Evolutionary conservation across 1,284 basidiomycete species (phyloP).

Genomic region (Fomitiporia mediterranea): DNA sequence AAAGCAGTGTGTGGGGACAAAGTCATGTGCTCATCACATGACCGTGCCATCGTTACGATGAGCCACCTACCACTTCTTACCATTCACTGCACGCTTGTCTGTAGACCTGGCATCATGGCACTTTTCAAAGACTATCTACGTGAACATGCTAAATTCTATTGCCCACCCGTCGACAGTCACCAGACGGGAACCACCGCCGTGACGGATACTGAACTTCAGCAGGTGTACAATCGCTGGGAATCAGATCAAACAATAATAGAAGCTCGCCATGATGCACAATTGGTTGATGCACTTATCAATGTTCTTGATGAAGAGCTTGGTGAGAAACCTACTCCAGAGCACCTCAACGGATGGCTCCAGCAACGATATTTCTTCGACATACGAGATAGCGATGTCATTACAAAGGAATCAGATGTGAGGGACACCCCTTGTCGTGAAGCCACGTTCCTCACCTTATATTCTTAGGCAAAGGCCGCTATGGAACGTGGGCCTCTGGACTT

Average conservation of each 20-base stretch:
- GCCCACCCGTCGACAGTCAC: background rate
- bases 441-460: background rate
- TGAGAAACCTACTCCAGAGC: background rate
- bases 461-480: background rate
- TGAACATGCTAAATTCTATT: background rate
- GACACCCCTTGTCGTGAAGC: background rate
- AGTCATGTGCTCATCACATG: too few species aligned
- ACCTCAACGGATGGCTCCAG: background rate
- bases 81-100: too few species aligned
- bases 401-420: background rate
- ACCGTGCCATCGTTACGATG: too few species aligned
- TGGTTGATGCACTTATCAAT: background rate
- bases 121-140: background rate
- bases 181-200: background rate
- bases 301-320: background rate
- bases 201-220: background rate
- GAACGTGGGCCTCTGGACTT: background rate
- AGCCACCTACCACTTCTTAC: too few species aligned
- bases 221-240: too few species aligned
- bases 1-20: too few species aligned
- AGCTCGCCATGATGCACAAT: background rate
- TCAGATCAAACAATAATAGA: background rate
- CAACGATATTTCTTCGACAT: too few species aligned
- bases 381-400: background rate
- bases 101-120: too few species aligned